Conservation (phyloP, 164 flowering plant genomes). For the Taxillus chinensis region DNA sequence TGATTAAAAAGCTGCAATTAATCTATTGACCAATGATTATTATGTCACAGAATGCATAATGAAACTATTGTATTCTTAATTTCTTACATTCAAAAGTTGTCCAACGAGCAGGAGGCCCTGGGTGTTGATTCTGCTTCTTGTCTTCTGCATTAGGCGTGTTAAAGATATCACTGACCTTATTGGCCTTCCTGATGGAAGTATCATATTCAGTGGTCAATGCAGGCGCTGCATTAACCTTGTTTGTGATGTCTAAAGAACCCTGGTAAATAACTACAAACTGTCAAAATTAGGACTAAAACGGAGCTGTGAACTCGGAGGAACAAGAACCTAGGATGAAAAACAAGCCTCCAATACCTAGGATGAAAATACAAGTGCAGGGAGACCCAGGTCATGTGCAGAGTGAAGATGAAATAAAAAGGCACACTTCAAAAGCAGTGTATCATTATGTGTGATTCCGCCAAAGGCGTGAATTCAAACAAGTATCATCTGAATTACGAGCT, state of each 20-base stretch:
- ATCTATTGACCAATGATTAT: no score
- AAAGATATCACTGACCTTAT: constrained; percentile 9
- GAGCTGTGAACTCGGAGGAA: background rate
- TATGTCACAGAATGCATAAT: background rate
- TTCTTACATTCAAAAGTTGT: constrained; percentile 31
- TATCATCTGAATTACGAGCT: no score
- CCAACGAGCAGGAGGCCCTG: constrained; percentile 17
- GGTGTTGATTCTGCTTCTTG: background rate
- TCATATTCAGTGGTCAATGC: background rate
- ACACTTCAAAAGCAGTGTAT: no score
- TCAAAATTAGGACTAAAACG: no score
- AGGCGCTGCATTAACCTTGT: constrained; percentile 1
- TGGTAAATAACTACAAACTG: constrained; percentile 2
- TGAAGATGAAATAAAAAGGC: no score
- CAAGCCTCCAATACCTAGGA: background rate
- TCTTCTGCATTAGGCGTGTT: constrained; percentile 5
- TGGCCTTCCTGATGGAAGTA: constrained; percentile 4
- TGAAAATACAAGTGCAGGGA: background rate
- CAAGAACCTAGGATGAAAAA: background rate
- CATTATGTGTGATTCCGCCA: no score
- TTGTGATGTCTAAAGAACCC: constrained; percentile 19
- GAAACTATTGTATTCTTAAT: background rate
- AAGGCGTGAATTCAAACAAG: no score
- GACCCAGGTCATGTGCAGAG: no score
- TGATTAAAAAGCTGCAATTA: no score